Evolutionary conservation across 2,329 filamentous ascomycete species (phyloP).

Genomic region (Atkinsonella hypoxylon): DNA sequence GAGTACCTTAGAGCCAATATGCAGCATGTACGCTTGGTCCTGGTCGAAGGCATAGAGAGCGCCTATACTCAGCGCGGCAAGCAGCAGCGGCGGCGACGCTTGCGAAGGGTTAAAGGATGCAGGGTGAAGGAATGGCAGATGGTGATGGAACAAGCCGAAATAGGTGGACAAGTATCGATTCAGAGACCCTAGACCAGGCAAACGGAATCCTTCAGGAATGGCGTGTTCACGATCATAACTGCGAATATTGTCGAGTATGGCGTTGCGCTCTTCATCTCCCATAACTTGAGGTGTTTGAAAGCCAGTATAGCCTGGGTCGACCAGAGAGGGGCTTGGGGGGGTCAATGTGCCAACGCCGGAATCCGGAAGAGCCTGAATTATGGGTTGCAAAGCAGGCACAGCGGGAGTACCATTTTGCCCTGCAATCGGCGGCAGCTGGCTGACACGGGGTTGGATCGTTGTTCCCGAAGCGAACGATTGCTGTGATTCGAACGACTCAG

Average conservation of each 20-base stretch:
- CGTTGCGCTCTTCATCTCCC: slow-evolving; percentile 73
- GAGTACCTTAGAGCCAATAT: slow-evolving; percentile 93
- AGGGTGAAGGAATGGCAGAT: slow-evolving; percentile 89
- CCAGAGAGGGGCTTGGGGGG: slow-evolving; percentile 63
- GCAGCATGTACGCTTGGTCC: slow-evolving; percentile 91
- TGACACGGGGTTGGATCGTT: slow-evolving; percentile 43
- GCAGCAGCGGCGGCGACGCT: slow-evolving; percentile 68
- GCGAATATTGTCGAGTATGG: slow-evolving; percentile 78
- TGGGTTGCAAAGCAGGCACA: slow-evolving; percentile 55
- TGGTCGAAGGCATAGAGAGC: slow-evolving; percentile 95
- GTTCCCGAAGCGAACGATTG: slow-evolving; percentile 48
- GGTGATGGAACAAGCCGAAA: slow-evolving; percentile 94
- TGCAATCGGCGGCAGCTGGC: slow-evolving; percentile 57
- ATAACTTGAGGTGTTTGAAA: slow-evolving; percentile 68
- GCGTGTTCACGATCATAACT: slow-evolving; percentile 68
- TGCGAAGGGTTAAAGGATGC: slow-evolving; percentile 75
- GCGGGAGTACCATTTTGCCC: slow-evolving; percentile 49
- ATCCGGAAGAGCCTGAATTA: slow-evolving; percentile 59
- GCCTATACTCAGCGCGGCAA: slow-evolving; percentile 88
- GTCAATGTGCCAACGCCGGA: slow-evolving; percentile 59
- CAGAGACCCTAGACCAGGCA: slow-evolving; percentile 67
- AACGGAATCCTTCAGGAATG: slow-evolving; percentile 78
- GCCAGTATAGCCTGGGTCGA: slow-evolving; percentile 50
- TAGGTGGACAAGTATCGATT: slow-evolving; percentile 93
- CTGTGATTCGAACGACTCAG: slow-evolving; percentile 57